Base-by-base conservation (phyloP, 768 basidiomycete genomes). In the Brasilioporus rufonigricans region DNA sequence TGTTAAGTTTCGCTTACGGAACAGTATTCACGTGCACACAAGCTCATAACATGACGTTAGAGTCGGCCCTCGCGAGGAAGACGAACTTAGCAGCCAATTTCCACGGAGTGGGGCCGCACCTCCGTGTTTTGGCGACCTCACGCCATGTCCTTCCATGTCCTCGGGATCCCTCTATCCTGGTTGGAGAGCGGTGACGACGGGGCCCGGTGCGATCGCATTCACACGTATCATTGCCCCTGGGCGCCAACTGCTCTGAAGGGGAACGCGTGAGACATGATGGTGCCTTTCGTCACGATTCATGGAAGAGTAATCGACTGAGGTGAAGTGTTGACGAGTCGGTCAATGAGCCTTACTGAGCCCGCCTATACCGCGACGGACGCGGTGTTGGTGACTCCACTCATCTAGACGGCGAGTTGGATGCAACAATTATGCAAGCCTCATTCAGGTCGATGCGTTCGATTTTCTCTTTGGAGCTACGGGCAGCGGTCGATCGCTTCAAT, bases 251-350 rank as follows among this genome's bases (percentile, higher is more conserved):
- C 31, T 73, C 61, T 0, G 82, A 78, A 35, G 85, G 72, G 10
- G 80, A 76, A 21, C 82, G 77, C 7, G 81, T 83, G 66, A 85
- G 78, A 70, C 8, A 80, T 62, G 61, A 85, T 83, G 6, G 80
- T 82, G 4, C 82, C 84, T 68, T 87, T 86, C 9, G 85, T 86
- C n/a, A n/a, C n/a, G n/a, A n/a, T n/a, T n/a, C 2, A n/a, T n/a
- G n/a, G 78, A 61, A 7, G 77, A 77, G 69, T 83, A 84, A 65
- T 84, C 81, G 32, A 72, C 53, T 69, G 72, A 71, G 26, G 55
- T 51, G 38, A 8, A 35, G 18, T 6, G 12, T 40, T 9, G 43
- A 62, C 16, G n/a, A n/a, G n/a, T 18, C 61, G 60, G 45, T 56
- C 59, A 2, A 58, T 59, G 27, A 74, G 73, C 53, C 71, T 75